Percentiles rank a stretch among this genome's conserved stretches.
These are phyloP conservation scores for Xylaria sp. DNA, from an alignment of 2,329 filamentous ascomycete genomes.

Conservation along the genomic window DNA sequence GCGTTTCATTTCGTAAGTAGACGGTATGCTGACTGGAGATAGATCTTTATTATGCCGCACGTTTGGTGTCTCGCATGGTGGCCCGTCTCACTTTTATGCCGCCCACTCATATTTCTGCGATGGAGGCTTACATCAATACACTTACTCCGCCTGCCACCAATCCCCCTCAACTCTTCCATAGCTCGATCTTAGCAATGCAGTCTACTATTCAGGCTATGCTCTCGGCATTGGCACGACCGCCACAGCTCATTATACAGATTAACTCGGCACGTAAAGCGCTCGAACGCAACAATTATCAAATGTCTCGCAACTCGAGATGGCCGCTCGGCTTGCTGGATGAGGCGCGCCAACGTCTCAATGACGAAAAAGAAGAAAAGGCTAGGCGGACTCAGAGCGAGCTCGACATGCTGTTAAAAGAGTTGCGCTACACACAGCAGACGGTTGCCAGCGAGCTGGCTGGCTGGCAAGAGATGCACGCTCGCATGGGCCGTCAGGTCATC, in stretches of 20 bases:
- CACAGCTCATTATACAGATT: constrained; percentile 72
- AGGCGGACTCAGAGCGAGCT: constrained; percentile 65
- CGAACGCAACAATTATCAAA: constrained; percentile 69
- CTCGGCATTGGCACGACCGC: constrained; percentile 70
- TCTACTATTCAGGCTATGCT: constrained; percentile 79
- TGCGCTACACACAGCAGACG: constrained; percentile 88
- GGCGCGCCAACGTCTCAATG: constrained; percentile 71
- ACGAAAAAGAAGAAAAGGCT: constrained; percentile 79
- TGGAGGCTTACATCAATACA: constrained; percentile 65
- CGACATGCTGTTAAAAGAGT: constrained; percentile 68
- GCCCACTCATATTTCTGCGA: constrained; percentile 58
- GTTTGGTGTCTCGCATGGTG: constrained; percentile 48
- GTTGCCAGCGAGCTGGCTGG: constrained; percentile 87
- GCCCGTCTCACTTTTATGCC: constrained; percentile 63
- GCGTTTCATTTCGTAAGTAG: background rate
- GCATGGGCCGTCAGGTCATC: constrained; percentile 68
- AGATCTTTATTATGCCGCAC: constrained; percentile 65
- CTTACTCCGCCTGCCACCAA: constrained; percentile 64
- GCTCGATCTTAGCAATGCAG: constrained; percentile 72
- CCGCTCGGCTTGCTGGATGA: constrained; percentile 80
- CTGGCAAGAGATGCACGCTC: constrained; percentile 86
- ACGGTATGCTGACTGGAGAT: constrained; percentile 14
- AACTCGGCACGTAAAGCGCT: constrained; percentile 67
- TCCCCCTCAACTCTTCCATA: constrained; percentile 68
- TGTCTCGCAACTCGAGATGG: constrained; percentile 72